Evolutionary conservation across 169 alveolate genomes (phyloP).

Genomic region (Plasmodium malariae): DNA sequence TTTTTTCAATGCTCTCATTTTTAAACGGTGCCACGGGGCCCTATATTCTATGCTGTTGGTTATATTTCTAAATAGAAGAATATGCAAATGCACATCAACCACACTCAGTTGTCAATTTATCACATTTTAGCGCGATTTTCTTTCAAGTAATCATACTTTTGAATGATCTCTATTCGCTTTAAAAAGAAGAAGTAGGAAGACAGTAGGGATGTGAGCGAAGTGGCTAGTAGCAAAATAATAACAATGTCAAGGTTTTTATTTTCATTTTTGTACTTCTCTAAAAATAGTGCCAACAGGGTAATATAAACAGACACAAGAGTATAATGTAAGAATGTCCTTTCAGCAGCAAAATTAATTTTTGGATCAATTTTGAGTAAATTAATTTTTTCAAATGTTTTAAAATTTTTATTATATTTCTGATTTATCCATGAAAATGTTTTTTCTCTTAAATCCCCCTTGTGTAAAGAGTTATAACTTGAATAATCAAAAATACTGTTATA

Average conservation of each 20-base stretch:
- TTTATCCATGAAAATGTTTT: conserved; percentile 40
- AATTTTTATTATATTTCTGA: conserved; percentile 28
- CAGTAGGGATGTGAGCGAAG: conserved; percentile 49
- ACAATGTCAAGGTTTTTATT: conserved; percentile 17
- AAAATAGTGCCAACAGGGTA: conserved; percentile 74
- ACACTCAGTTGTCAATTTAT: too few species aligned
- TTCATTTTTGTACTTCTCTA: conserved; percentile 69
- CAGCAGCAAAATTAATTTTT: conserved; percentile 87
- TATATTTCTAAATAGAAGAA: too few species aligned
- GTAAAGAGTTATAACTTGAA: conserved; percentile 2
- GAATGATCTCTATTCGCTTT: conserved; percentile 39
- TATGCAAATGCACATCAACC: too few species aligned
- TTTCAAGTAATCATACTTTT: too few species aligned
- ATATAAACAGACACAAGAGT: conserved; percentile 80
- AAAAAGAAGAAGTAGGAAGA: conserved; percentile 62
- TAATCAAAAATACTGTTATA: not conserved
- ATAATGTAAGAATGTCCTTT: conserved; percentile 86
- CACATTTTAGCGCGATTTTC: too few species aligned
- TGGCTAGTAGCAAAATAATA: conserved; percentile 11
- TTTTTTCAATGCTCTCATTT: too few species aligned
- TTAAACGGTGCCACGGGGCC: too few species aligned
- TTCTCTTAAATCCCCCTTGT: conserved; percentile 17
- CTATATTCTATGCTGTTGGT: too few species aligned
- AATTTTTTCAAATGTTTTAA: conserved; percentile 36
- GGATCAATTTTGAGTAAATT: conserved; percentile 83